phyloP scores from a whole-genome alignment of 163 green algal genomes.

The Scenedesmus sp. region DNA sequence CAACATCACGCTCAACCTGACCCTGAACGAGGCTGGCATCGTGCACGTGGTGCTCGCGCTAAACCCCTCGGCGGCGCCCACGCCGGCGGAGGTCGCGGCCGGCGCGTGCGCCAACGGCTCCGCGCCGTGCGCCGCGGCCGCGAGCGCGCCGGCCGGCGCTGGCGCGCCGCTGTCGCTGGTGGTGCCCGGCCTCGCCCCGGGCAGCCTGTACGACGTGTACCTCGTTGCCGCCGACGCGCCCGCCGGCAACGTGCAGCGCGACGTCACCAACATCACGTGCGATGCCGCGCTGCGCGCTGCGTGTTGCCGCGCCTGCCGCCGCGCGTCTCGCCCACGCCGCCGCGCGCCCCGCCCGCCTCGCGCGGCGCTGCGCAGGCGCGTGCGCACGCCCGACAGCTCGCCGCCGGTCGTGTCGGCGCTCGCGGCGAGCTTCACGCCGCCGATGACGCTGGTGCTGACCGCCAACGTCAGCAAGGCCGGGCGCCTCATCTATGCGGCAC shows the following conservation, averaged over 20 bases:
- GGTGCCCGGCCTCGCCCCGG: not conserved
- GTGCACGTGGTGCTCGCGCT: not conserved
- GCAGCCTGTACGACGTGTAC: slow-evolving; percentile 32
- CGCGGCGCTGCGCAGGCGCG: slow-evolving; percentile 13
- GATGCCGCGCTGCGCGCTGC: not conserved
- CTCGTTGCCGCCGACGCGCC: slow-evolving; percentile 19
- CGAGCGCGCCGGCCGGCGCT: not conserved
- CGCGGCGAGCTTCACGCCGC: slow-evolving; percentile 21
- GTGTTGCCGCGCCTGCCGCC: not conserved
- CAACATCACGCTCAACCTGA: slow-evolving; percentile 3
- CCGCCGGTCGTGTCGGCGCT: slow-evolving; percentile 39
- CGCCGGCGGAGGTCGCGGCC: slow-evolving; percentile 21
- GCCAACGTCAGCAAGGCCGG: slow-evolving; percentile 44
- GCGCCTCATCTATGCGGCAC: slow-evolving; percentile 22
- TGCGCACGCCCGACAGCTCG: slow-evolving; percentile 46
- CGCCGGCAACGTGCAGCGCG: slow-evolving; percentile 28
- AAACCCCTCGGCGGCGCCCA: slow-evolving; percentile 26
- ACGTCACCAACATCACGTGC: slow-evolving; percentile 38
- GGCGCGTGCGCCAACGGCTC: not conserved
- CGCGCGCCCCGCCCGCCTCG: not conserved
- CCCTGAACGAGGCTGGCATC: slow-evolving; percentile 26
- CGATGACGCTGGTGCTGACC: slow-evolving; percentile 41
- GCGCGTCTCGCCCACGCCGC: not conserved
- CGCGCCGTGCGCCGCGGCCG: not conserved
- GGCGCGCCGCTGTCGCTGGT: not conserved